Base-by-base conservation (phyloP, 768 basidiomycete genomes). In the Tricholoma flavovirens region DNA sequence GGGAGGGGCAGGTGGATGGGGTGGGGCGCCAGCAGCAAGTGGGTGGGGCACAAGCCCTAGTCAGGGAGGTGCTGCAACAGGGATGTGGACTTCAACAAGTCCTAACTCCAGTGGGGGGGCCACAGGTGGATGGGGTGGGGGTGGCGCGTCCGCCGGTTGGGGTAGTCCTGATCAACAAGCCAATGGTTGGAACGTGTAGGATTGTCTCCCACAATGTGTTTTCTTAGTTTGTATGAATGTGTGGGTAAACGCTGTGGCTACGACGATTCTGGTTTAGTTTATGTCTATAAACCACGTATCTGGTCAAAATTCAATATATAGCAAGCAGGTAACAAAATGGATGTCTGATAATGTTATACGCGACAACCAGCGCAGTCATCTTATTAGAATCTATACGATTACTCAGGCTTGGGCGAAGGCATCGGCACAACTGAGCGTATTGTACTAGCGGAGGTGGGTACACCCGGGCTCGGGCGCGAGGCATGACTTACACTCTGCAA, bases 161-260 rank as follows among this genome's bases (percentile, higher is more conserved):
- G 73, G 69, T 53, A 83, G 77, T 63, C 76, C 79, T 33, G 72
- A 60, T 35, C 79, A 68, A 54, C 79, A 77, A 53, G 63, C 79
- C 15, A 79, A 79, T 60, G 83, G 83, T 15, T 85, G 83, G 83
- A 82, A 76, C 56, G 69, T 75, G 26, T 79, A 53, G 40, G 1
- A 40, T 53, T 43, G 9, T 19, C 29, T 4, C 19, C 19, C n/a
- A 46, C 45, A 11, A 14, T 46, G 45, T 30, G 8, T 46, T n/a
- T 8, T 2, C 24, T 26, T 26, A 4, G 21, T 26, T 26, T 15
- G 14, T 7, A 6, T 26, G 22, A 26, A n/a, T n/a, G n/a, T n/a
- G n/a, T n/a, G n/a, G n/a, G n/a, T n/a, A n/a, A n/a, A n/a, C n/a
- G n/a, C n/a, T n/a, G n/a, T n/a, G n/a, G n/a, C n/a, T n/a, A n/a